Percentiles rank a stretch among this genome's conserved stretches.
Evolutionary conservation across 2,329 filamentous ascomycete genomes (phyloP).

Genomic region (Aurifilum marmelostoma): DNA sequence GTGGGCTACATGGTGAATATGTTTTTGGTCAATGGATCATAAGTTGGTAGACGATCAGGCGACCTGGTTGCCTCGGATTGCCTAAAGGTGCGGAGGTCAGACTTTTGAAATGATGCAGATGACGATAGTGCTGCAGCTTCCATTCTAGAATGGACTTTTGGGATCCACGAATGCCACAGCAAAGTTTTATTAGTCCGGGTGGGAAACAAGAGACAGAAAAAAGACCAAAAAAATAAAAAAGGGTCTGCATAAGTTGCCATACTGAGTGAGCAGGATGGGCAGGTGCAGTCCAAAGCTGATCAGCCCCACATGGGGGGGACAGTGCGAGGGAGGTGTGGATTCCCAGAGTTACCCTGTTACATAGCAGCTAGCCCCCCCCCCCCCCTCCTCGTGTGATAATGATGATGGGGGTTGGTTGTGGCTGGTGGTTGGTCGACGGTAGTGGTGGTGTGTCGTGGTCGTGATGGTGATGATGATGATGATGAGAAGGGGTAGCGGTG

Average conservation of each 20-base stretch:
- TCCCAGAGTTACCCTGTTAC: not conserved
- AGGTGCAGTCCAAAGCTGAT: slow-evolving; percentile 4
- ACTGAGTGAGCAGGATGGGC: slow-evolving; percentile 5
- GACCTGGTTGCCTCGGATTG: not conserved
- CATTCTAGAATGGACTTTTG: not conserved
- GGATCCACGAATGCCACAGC: not conserved
- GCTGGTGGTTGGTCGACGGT: too few species aligned
- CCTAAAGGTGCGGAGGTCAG: not conserved
- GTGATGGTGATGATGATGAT: not conserved
- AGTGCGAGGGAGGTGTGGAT: slow-evolving; percentile 7
- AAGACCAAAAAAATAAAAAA: not conserved
- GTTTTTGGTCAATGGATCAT: not conserved
- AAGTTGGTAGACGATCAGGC: not conserved
- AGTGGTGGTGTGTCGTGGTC: not conserved
- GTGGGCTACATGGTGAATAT: not conserved
- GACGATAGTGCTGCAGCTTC: slow-evolving; percentile 5
- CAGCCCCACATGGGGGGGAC: not conserved
- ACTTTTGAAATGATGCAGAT: not conserved
- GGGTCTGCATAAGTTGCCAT: slow-evolving; percentile 1
- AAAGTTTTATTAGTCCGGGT: not conserved
- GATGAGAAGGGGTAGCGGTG: not conserved
- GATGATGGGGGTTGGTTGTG: not conserved
- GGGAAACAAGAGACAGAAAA: not conserved
- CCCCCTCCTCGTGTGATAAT: not conserved
- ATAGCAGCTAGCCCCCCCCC: not conserved